Percentiles rank a stretch among this genome's conserved stretches.
phyloP scores from a whole-genome alignment of 225 moss, liverwort and hornwort species.

The Thuidium tamariscinum region DNA sequence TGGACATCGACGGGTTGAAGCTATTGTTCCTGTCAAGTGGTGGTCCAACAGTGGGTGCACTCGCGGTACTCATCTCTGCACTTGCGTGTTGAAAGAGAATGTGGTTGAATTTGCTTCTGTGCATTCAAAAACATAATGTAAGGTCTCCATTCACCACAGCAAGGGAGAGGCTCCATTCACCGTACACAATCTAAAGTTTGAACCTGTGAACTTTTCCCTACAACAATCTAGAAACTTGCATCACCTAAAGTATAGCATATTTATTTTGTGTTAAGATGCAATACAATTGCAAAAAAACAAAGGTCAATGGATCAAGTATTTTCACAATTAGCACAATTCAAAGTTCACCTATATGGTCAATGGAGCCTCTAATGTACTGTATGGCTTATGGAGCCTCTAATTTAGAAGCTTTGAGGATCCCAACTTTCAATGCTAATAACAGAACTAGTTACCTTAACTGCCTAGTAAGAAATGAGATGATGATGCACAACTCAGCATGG shows the following conservation, averaged over 20 bases:
- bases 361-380: not conserved
- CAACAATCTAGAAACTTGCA: not conserved
- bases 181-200: not conserved
- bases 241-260: too few relatives aligned
- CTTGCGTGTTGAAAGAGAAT: not conserved
- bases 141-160: not conserved
- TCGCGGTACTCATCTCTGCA: not conserved
- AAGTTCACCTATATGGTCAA: not conserved
- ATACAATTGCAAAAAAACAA: not conserved
- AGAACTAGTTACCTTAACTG: not conserved
- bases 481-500: not conserved
- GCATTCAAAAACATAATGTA: not conserved
- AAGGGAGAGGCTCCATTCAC: too few relatives aligned
- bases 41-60: not conserved
- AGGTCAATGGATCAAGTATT: not conserved
- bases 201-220: not conserved
- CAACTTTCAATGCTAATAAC: not conserved
- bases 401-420: not conserved
- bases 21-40: not conserved
- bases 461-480: not conserved
- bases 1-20: constrained; percentile 33
- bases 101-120: not conserved
- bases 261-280: not conserved
- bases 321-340: not conserved
- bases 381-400: not conserved